A percentile compares a stretch with the other conserved stretches of the same genome.
These are phyloP conservation scores for Oxytropis ochrocephala DNA, from an alignment of 306 rosid genomes.

Conservation along the genomic window DNA sequence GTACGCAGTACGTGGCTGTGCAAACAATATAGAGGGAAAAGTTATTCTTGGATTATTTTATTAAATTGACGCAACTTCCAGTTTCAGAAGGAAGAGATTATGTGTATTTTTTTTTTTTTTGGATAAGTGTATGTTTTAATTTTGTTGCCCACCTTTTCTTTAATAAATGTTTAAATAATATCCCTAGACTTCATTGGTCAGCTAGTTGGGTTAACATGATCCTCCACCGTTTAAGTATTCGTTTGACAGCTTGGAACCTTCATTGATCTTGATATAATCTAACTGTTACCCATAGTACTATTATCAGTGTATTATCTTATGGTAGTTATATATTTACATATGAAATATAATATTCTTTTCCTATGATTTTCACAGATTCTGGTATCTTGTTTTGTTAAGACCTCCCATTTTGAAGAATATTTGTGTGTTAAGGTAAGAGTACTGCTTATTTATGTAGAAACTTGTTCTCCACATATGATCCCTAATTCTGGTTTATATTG, in stretches of 20 bases:
- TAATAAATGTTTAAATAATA: not conserved
- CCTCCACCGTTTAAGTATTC: too few relatives aligned
- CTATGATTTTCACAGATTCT: constrained; percentile 51
- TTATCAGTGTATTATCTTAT: not conserved
- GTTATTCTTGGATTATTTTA: not conserved
- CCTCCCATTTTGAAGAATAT: constrained; percentile 89
- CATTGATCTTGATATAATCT: not conserved
- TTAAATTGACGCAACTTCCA: not conserved
- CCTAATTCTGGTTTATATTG: constrained; percentile 1
- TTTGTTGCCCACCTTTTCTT: not conserved
- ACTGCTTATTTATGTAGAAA: constrained; percentile 3
- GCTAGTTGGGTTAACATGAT: too few relatives aligned
- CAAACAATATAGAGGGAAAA: not conserved
- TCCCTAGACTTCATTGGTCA: not conserved
- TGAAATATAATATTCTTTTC: constrained; percentile 2
- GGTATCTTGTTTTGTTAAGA: constrained; percentile 90
- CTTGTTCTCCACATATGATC: not conserved
- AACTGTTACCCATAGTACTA: not conserved
- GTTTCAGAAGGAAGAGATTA: not conserved
- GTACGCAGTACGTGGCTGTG: not conserved
- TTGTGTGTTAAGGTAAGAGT: constrained; percentile 77
- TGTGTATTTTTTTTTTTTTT: too few relatives aligned
- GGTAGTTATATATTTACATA: not conserved
- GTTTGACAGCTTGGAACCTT: not conserved
- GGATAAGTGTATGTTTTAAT: not conserved